Base-by-base conservation (phyloP, 2,329 filamentous ascomycete genomes). In the Aspergillus japonicus region DNA sequence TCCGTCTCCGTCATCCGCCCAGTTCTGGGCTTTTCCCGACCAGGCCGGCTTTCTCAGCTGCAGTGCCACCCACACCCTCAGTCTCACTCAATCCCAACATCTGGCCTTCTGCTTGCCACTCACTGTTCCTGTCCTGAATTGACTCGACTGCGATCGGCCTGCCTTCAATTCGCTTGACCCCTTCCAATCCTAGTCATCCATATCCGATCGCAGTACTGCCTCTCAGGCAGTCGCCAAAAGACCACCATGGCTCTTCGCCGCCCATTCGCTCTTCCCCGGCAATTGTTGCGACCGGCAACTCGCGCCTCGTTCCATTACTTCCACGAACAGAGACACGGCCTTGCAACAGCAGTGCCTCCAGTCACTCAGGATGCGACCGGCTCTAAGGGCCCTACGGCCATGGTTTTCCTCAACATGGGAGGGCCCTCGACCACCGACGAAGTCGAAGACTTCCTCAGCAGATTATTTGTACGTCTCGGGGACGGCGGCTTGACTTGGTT, bases 401-500 rank as follows among this genome's bases (percentile, higher is more conserved):
- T 99, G 87, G 95, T 99, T 14, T 97, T 99, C 72, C 86, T 99
- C 80, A 99, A 99, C 78, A 99, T 99, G 95, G 95, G 95, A 61
- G 95, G 95, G 0, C 95, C 95, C 3, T 90, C 91, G 1, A 96
- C 90, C 4, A 90, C 89, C 4, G 86, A 88, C 66, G 92, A 99
- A 80, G 95, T 99, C 39, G 88, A 89, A 68, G 87, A 89, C 76
- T 99, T 98, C 73, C 80, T 99, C 51, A 95, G 89, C 75, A 87
- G 93, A 68, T 82, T 99, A 67, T 99, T 99, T 79, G 94, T 96
- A 85, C 60, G 89, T 78, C 21, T 26, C 24, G 14, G 5, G 8
- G 12, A 47, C 29, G 26, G 7, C 8, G 0, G 26, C 6, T 29
- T 29, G 3, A 10, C 33, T 35, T 24, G 5, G 29, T 47, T 8